Percentiles rank a stretch among this genome's conserved stretches.
Conservation (phyloP, 2,329 filamentous ascomycete genomes). For the Helicocarpus griseus region DNA sequence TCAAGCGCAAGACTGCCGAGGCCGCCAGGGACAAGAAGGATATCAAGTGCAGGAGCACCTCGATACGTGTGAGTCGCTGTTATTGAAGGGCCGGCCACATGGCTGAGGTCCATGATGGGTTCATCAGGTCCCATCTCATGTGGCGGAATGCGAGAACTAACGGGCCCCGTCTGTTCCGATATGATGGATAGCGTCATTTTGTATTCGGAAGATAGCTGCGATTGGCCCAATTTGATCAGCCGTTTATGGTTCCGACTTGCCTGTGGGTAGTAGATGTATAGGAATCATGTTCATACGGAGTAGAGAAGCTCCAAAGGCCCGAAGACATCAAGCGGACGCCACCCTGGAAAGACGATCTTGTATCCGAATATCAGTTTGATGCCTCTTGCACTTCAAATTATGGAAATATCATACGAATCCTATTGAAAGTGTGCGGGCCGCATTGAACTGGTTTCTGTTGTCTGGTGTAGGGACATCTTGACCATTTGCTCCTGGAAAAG, state of each 20-base stretch:
- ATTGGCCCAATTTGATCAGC: too few relatives aligned
- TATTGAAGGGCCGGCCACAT: constrained; percentile 18
- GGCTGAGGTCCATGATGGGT: neutral
- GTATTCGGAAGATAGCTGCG: neutral
- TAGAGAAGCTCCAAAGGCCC: constrained; percentile 37
- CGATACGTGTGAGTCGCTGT: constrained; percentile 31
- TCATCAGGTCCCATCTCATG: neutral
- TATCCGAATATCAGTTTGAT: neutral
- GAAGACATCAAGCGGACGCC: constrained; percentile 38
- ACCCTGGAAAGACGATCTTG: neutral
- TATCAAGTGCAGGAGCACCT: constrained; percentile 24
- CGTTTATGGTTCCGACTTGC: too few relatives aligned
- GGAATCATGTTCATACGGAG: neutral
- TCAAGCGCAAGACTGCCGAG: constrained; percentile 20
- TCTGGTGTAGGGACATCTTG: too few relatives aligned
- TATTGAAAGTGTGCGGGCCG: neutral
- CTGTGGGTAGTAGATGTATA: neutral
- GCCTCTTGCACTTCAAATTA: neutral
- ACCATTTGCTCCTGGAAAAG: too few relatives aligned
- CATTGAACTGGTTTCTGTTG: too few relatives aligned
- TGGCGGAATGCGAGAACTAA: constrained; percentile 17
- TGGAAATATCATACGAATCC: neutral
- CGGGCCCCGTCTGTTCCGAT: constrained; percentile 26
- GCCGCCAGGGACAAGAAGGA: constrained; percentile 34
- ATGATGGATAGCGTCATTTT: neutral